A percentile compares a stretch with the other conserved stretches of the same genome.
Conservation (phyloP, 1,284 basidiomycete species). For the Irpex lacteus region DNA sequence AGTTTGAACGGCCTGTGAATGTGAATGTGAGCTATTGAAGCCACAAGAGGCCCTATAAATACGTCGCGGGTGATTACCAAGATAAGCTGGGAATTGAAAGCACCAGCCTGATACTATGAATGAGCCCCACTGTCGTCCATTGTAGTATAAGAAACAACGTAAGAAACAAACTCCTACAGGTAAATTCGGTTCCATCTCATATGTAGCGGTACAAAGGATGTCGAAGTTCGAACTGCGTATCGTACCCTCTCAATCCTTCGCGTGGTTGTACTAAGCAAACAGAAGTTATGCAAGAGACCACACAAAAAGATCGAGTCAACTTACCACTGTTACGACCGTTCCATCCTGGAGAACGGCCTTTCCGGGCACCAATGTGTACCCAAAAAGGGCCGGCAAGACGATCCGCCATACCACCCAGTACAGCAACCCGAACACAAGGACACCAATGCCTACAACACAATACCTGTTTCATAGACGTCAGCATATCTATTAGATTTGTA, state of each 20-base stretch:
- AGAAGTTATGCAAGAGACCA: not conserved
- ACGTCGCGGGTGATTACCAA: no score
- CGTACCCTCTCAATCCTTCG: not conserved
- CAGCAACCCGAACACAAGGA: constrained; percentile 38
- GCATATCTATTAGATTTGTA: not conserved
- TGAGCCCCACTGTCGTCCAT: no score
- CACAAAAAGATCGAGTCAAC: constrained; percentile 19
- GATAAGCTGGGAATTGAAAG: no score
- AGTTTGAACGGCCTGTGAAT: no score
- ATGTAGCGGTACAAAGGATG: no score
- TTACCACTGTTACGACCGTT: constrained; percentile 46
- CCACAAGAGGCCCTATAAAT: no score
- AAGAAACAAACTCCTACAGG: no score
- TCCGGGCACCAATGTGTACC: constrained; percentile 40
- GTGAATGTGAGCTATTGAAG: no score
- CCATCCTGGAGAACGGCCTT: constrained; percentile 47
- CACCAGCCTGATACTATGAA: no score
- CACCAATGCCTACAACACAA: constrained; percentile 46
- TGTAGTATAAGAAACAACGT: no score
- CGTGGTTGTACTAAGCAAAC: not conserved
- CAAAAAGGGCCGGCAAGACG: constrained; percentile 42
- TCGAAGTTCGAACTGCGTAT: no score
- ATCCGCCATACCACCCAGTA: constrained; percentile 53
- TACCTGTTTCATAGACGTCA: constrained; percentile 30
- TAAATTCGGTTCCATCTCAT: no score